Evolutionary conservation across 768 basidiomycete genomes (phyloP).

Genomic region (Podaxis sp.): DNA sequence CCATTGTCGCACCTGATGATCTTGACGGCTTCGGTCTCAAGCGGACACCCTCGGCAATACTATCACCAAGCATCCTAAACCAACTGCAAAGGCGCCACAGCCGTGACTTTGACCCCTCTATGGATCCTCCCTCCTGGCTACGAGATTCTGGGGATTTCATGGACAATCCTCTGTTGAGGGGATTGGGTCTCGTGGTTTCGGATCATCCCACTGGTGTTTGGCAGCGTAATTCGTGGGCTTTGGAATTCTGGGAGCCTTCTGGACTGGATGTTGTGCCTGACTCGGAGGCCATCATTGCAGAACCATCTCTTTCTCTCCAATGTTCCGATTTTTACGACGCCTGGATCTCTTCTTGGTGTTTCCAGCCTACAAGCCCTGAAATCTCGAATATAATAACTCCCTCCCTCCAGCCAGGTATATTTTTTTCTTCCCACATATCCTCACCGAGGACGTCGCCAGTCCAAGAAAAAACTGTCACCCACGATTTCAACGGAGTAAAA

Average conservation of each 20-base stretch:
- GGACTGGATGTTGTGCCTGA: no score
- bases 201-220: not conserved
- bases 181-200: not conserved
- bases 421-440: not conserved
- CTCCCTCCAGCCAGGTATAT: not conserved
- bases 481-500: not conserved
- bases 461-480: not conserved
- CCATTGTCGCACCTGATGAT: not conserved
- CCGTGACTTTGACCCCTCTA: not conserved
- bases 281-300: not conserved
- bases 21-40: not conserved
- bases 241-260: not conserved
- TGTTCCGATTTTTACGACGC: slow-evolving; percentile 11
- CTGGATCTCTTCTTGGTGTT: slow-evolving; percentile 14
- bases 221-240: not conserved
- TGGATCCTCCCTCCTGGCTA: not conserved
- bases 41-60: not conserved
- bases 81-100: not conserved
- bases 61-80: not conserved
- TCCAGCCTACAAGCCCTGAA: not conserved
- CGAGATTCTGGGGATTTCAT: not conserved
- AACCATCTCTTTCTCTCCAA: not conserved
- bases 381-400: not conserved
- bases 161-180: not conserved
- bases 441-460: not conserved